phyloP scores from a whole-genome alignment of 768 basidiomycete species.

The Rhodotorula paludigena region DNA sequence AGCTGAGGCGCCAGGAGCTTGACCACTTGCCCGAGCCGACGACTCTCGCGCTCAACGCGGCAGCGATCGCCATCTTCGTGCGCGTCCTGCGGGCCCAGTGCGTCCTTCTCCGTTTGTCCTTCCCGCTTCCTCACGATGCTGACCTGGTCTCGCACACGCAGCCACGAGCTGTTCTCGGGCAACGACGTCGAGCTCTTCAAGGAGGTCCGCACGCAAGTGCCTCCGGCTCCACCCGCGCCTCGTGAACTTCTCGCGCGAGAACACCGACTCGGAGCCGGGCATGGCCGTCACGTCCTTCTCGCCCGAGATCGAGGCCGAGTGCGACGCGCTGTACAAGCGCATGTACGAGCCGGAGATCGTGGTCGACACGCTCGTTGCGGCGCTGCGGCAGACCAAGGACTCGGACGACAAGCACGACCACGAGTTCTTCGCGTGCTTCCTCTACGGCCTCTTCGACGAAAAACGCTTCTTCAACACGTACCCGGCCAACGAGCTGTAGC shows the following conservation, averaged over 20 bases:
- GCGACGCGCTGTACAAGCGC: conserved; percentile 91
- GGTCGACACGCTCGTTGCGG: conserved; percentile 86
- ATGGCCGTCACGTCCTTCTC: conserved; percentile 82
- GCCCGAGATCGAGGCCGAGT: conserved; percentile 82
- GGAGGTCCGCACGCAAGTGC: conserved; percentile 85
- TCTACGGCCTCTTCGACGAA: conserved; percentile 98
- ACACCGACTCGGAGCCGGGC: conserved; percentile 79
- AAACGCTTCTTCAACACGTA: conserved; percentile 98
- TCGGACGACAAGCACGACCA: conserved; percentile 79
- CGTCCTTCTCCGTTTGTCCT: conserved; percentile 42
- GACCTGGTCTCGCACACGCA: conserved; percentile 43
- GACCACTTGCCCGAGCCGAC: conserved; percentile 69
- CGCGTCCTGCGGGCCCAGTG: conserved; percentile 79
- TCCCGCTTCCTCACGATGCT: not conserved
- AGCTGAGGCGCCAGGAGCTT: conserved; percentile 61
- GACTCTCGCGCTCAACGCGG: conserved; percentile 80
- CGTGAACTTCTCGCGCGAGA: conserved; percentile 75
- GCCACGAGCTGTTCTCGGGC: conserved; percentile 67
- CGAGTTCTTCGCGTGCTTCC: conserved; percentile 98
- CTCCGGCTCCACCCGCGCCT: conserved; percentile 92
- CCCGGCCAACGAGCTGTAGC: conserved; percentile 84
- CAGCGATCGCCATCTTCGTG: conserved; percentile 85
- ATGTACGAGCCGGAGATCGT: conserved; percentile 95
- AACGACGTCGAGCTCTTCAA: conserved; percentile 79
- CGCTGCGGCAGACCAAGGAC: conserved; percentile 77